Evolutionary conservation across 2,329 filamentous ascomycete species (phyloP).

Genomic region (Apiospora phragmitis): DNA sequence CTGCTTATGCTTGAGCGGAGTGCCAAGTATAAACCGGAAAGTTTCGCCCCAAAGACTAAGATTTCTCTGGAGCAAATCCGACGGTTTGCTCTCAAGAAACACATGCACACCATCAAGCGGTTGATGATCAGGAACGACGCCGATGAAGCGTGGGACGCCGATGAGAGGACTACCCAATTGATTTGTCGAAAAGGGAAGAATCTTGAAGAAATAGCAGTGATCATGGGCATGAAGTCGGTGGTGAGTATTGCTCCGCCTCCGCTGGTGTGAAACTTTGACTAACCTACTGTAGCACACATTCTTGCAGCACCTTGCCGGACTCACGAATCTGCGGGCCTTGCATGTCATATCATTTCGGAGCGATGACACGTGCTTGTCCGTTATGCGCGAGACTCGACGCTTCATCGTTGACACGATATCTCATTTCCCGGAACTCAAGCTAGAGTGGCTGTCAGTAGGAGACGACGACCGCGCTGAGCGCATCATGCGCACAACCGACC

Average conservation of each 20-base stretch:
- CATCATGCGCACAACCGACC: constrained; percentile 43
- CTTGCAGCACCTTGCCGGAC: constrained; percentile 51
- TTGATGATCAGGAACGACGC: constrained; percentile 62
- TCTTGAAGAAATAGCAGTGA: constrained; percentile 57
- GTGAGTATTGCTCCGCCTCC: constrained; percentile 40
- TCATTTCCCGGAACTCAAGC: constrained; percentile 53
- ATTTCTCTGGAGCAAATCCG: constrained; percentile 60
- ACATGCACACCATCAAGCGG: constrained; percentile 52
- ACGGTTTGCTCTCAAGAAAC: constrained; percentile 56
- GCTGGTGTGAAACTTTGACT: not conserved
- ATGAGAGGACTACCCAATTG: constrained; percentile 55
- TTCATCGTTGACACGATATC: constrained; percentile 60
- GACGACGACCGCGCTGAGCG: constrained; percentile 49
- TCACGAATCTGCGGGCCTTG: constrained; percentile 53
- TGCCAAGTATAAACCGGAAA: constrained; percentile 51
- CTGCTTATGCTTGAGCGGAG: constrained; percentile 60
- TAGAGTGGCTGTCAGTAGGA: constrained; percentile 57
- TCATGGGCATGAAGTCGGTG: constrained; percentile 53
- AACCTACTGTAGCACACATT: constrained; percentile 50
- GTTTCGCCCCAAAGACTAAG: constrained; percentile 50
- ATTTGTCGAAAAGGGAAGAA: constrained; percentile 50
- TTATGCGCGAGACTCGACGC: constrained; percentile 56
- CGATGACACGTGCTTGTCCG: constrained; percentile 57
- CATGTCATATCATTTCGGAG: constrained; percentile 56
- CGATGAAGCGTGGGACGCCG: constrained; percentile 55